A percentile compares a stretch with the other conserved stretches of the same genome.
These are phyloP conservation scores for Diaporthe helianthi DNA, from an alignment of 2,329 filamentous ascomycete species.

Conservation along the genomic window DNA sequence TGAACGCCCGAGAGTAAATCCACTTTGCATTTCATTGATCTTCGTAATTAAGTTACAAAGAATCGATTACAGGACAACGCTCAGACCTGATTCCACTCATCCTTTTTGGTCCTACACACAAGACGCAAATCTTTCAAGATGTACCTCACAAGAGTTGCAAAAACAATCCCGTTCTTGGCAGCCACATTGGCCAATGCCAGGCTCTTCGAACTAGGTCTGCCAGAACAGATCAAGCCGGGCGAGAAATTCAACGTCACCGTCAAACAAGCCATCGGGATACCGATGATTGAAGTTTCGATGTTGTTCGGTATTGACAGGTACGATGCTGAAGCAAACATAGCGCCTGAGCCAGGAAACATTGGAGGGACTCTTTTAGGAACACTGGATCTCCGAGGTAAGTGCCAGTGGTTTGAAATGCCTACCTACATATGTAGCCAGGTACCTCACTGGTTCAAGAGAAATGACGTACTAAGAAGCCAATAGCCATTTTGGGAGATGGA, in stretches of 20 bases:
- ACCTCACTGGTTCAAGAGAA: background rate
- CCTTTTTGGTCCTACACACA: background rate
- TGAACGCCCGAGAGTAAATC: background rate
- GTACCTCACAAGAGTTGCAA: background rate
- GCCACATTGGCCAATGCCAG: background rate
- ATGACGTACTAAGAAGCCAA: background rate
- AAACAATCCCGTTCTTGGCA: background rate
- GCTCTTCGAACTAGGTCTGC: background rate
- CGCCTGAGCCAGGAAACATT: constrained; percentile 3
- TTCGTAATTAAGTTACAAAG: background rate
- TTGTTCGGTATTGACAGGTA: constrained; percentile 4
- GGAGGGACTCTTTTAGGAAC: background rate
- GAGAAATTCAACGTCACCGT: background rate
- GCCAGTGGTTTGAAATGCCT: background rate
- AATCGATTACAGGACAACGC: background rate
- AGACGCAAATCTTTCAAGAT: background rate
- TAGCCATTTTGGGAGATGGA: background rate
- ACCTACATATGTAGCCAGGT: too few relatives aligned
- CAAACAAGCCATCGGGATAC: background rate
- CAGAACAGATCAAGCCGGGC: background rate
- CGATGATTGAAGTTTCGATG: constrained; percentile 1
- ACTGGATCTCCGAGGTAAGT: background rate
- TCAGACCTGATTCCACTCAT: background rate
- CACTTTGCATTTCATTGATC: background rate
- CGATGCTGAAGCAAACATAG: background rate